phyloP scores from a whole-genome alignment of 2,329 filamentous ascomycete species.

The Aspergillus candidus region DNA sequence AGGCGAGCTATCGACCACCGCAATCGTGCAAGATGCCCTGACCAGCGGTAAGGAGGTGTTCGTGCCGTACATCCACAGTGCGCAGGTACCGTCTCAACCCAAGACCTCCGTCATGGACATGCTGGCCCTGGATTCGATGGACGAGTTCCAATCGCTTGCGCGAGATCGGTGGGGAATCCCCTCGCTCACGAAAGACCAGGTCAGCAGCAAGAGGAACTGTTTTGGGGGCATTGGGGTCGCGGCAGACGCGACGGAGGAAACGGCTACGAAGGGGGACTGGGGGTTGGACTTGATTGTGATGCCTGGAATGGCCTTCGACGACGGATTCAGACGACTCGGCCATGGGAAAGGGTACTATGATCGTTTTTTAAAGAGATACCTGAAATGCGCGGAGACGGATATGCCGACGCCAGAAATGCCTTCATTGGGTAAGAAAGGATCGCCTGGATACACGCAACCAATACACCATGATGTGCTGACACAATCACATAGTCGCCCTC shows the following conservation, averaged over 20 bases:
- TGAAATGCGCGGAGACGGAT: slow-evolving; percentile 35
- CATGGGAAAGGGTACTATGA: slow-evolving; percentile 98
- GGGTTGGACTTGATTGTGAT: slow-evolving; percentile 80
- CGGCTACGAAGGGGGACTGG: slow-evolving; percentile 19
- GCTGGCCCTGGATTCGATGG: slow-evolving; percentile 66
- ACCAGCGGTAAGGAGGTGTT: slow-evolving; percentile 75
- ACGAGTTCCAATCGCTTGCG: slow-evolving; percentile 71
- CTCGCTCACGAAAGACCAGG: slow-evolving; percentile 63
- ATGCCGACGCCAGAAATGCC: slow-evolving; percentile 43
- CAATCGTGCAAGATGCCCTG: slow-evolving; percentile 76
- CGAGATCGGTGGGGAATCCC: slow-evolving; percentile 92
- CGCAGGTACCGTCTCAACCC: slow-evolving; percentile 36
- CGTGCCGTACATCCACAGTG: slow-evolving; percentile 78
- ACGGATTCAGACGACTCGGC: slow-evolving; percentile 66
- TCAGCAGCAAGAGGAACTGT: slow-evolving; percentile 63
- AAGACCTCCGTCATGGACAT: slow-evolving; percentile 84
- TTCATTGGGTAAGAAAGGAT: slow-evolving; percentile 50
- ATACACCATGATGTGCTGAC: slow-evolving; percentile 10
- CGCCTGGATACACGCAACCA: slow-evolving; percentile 1
- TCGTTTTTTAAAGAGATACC: slow-evolving; percentile 76
- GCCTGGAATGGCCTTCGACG: slow-evolving; percentile 89
- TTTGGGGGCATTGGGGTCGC: slow-evolving; percentile 56
- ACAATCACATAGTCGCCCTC: slow-evolving; percentile 59
- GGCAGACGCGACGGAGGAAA: slow-evolving; percentile 4
- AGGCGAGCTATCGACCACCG: slow-evolving; percentile 77